These are phyloP conservation scores for Diaporthe sp. DNA, from an alignment of 2,329 filamentous ascomycete species.

Conservation along the genomic window DNA sequence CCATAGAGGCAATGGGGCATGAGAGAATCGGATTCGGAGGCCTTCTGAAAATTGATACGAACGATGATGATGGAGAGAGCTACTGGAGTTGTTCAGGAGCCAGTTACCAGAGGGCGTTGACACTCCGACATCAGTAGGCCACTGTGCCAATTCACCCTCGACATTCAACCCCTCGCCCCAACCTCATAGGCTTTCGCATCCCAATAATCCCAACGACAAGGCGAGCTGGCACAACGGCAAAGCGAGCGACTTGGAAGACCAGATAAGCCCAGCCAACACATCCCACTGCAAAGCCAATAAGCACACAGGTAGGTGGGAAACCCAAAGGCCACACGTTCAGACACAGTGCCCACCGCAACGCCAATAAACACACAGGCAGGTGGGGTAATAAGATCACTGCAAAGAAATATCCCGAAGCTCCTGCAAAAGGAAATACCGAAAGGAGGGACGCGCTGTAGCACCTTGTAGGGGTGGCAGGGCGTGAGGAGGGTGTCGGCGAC, in stretches of 20 bases:
- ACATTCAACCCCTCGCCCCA: not conserved
- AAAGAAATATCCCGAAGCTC: slow-evolving; percentile 16
- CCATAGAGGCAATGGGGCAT: no score
- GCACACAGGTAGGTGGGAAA: not conserved
- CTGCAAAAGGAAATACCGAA: slow-evolving; percentile 19
- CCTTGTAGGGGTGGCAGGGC: slow-evolving; percentile 3
- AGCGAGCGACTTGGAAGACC: slow-evolving; percentile 1
- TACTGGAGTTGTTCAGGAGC: no score
- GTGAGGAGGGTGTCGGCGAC: not conserved
- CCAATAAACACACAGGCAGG: slow-evolving; percentile 16
- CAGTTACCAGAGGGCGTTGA: no score
- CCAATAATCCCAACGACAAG: not conserved
- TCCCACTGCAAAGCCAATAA: slow-evolving; percentile 10
- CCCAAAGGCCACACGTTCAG: not conserved
- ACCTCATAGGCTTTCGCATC: not conserved
- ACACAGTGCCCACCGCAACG: slow-evolving; percentile 14
- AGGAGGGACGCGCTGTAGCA: slow-evolving; percentile 22
- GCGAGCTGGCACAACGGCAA: not conserved
- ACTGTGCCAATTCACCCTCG: not conserved
- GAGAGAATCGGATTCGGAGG: no score
- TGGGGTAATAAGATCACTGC: not conserved
- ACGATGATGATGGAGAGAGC: no score
- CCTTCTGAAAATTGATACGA: not conserved
- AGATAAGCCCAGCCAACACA: not conserved
- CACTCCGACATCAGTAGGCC: no score